Conservation (phyloP, 306 rosid genomes). For the Ziziphus jujuba region DNA sequence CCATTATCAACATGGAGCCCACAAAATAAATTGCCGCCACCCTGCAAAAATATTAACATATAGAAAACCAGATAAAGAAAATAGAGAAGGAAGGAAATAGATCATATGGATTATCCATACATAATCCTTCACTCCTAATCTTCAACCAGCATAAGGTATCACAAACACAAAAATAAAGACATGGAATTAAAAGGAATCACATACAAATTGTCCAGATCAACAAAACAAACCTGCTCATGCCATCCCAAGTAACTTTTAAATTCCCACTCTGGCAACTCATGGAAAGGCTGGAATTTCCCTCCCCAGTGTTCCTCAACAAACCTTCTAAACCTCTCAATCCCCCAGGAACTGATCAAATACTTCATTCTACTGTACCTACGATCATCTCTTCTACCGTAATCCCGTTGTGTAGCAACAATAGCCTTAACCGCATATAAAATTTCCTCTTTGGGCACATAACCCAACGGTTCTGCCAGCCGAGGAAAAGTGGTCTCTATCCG, state of each 20-base stretch:
- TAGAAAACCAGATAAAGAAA: constrained; percentile 7
- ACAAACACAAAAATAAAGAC: background rate
- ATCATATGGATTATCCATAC: constrained; percentile 5
- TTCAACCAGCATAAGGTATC: background rate
- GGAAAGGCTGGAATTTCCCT: constrained; percentile 83
- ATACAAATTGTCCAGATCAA: constrained; percentile 17
- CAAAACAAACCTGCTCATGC: constrained; percentile 87
- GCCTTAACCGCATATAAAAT: constrained; percentile 92
- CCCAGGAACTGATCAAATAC: constrained; percentile 93
- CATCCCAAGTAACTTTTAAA: constrained; percentile 94
- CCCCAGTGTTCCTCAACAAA: constrained; percentile 84
- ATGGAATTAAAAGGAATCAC: constrained; percentile 7
- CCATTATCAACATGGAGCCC: constrained; percentile 96
- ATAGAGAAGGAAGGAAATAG: background rate
- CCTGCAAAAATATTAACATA: constrained; percentile 45
- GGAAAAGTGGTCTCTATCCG: constrained; percentile 85
- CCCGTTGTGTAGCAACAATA: constrained; percentile 92
- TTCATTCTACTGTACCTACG: constrained; percentile 95
- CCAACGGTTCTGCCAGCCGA: constrained; percentile 84
- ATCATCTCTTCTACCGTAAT: constrained; percentile 96
- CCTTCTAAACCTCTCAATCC: constrained; percentile 83
- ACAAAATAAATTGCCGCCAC: constrained; percentile 79
- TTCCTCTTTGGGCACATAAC: constrained; percentile 93
- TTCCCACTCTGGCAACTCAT: constrained; percentile 82
- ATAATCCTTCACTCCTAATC: background rate